Conservation (phyloP, 73 alveolate genomes). For the Symbiodinium pilosum region DNA sequence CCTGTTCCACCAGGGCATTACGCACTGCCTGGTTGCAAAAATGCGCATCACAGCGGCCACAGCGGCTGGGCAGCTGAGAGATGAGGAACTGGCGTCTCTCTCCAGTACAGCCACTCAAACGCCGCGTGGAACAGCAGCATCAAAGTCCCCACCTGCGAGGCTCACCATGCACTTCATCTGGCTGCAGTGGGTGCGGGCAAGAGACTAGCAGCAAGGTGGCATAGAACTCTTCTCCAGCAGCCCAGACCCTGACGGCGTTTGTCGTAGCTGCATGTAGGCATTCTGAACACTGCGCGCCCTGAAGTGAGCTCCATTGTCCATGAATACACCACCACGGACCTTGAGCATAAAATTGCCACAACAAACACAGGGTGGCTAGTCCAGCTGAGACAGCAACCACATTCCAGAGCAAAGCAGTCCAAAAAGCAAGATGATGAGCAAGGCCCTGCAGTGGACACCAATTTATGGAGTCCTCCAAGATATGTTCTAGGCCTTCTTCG, state of each 20-base stretch:
- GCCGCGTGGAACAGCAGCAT: constrained; percentile 71
- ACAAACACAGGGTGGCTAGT: neutral
- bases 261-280: neutral
- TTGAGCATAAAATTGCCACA: neutral
- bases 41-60: neutral
- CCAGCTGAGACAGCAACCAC: constrained; percentile 31
- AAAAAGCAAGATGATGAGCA: constrained; percentile 44
- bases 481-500: constrained; percentile 55
- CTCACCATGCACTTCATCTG: neutral
- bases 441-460: constrained; percentile 40
- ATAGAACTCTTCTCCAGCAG: constrained; percentile 71
- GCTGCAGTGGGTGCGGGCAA: neutral
- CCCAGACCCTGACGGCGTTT: constrained; percentile 40
- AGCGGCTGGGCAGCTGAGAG: neutral
- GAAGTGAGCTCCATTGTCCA: constrained; percentile 79
- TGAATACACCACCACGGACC: constrained; percentile 77
- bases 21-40: constrained; percentile 26
- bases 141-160: constrained; percentile 47
- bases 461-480: no score
- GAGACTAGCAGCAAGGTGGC: constrained; percentile 65
- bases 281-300: neutral
- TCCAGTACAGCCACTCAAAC: constrained; percentile 87
- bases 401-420: constrained; percentile 68
- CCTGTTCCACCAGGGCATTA: constrained; percentile 82
- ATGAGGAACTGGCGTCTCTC: constrained; percentile 54